Evolutionary conservation across 2,329 filamentous ascomycete species (phyloP), one percentile per base, ranked within the genome.

Genomic region (Pseudogymnoascus pannorum): DNA sequence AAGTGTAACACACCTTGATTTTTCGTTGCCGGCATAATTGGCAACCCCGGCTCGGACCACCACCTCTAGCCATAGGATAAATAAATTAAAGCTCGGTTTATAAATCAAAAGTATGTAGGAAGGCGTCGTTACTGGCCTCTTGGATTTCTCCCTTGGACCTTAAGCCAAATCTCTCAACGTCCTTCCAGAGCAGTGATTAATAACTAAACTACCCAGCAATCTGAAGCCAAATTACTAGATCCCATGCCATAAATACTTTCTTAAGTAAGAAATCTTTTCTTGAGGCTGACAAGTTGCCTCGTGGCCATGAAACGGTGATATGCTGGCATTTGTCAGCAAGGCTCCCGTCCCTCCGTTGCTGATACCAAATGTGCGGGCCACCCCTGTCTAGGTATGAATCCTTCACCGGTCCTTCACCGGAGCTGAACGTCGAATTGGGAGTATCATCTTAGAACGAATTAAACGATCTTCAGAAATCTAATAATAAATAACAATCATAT

Each of bases 1-100:
- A 29, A 26, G 2, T 11, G 24, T 18, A 3, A 22, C 58, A 31
- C 14, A 60, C 58, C 36, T 60, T 60, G 22, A 60, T 60, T 22
- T 31, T 42, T 5, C 58, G 58, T 31, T 60, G 14, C 18, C 58
- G 58, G 29, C 58, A 60, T 44, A 48, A n/a, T 36, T n/a, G 36
- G 4, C 58, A 60, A n/a, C 58, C 58, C 14, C 33, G 38, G 22
- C 58, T 60, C 12, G 36, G 58, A 48, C 36, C 33, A 31, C 58
- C 58, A 5, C 16, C 11, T 33, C 58, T 51, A 20, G 22, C 35
- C 58, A 60, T 60, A 9, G 14, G 22, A 26, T 12, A 16, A 9
- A 26, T 48, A 26, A 26, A 48, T 7, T 26, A 2, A 16, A 14
- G 14, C 20, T 48, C 42, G 7, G 14, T 26, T 48, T 7, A 48